phyloP scores from a whole-genome alignment of 345 rosid species.

The Euphorbia tirucalli region DNA sequence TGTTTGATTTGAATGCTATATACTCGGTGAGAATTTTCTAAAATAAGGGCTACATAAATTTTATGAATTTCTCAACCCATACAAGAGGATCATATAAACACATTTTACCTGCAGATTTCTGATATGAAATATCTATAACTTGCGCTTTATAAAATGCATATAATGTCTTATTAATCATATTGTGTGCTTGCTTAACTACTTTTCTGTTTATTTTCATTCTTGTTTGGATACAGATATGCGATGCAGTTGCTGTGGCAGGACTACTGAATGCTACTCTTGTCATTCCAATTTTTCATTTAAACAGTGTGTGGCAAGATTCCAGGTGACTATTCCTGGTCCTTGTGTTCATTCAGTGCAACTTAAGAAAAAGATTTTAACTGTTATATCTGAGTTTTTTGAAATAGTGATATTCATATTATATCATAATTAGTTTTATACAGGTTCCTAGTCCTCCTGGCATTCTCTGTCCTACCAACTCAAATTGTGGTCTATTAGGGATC shows the following conservation, averaged over 20 bases:
- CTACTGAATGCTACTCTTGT: slow-evolving; percentile 93
- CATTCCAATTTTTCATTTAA: slow-evolving; percentile 88
- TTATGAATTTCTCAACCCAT: neutral
- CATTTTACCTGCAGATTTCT: neutral
- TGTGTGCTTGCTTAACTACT: neutral
- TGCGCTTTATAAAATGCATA: neutral
- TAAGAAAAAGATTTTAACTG: neutral
- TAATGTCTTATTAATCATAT: neutral
- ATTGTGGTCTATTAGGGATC: too few relatives aligned
- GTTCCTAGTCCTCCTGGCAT: neutral
- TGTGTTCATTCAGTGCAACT: neutral
- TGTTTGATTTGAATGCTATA: neutral
- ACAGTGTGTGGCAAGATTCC: slow-evolving; percentile 98
- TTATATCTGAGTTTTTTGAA: neutral
- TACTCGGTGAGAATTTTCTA: neutral
- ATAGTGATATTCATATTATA: neutral
- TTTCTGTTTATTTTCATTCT: neutral
- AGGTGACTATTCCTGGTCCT: slow-evolving; percentile 50
- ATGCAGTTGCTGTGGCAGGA: slow-evolving; percentile 98
- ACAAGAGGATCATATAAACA: neutral
- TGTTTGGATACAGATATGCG: slow-evolving; percentile 60
- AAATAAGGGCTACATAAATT: neutral
- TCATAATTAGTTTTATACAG: neutral
- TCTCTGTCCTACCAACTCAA: neutral
- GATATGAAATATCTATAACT: neutral